These are phyloP conservation scores for Xylariomycetidae sp. DNA, from an alignment of 2,329 filamentous ascomycete species.

Conservation along the genomic window DNA sequence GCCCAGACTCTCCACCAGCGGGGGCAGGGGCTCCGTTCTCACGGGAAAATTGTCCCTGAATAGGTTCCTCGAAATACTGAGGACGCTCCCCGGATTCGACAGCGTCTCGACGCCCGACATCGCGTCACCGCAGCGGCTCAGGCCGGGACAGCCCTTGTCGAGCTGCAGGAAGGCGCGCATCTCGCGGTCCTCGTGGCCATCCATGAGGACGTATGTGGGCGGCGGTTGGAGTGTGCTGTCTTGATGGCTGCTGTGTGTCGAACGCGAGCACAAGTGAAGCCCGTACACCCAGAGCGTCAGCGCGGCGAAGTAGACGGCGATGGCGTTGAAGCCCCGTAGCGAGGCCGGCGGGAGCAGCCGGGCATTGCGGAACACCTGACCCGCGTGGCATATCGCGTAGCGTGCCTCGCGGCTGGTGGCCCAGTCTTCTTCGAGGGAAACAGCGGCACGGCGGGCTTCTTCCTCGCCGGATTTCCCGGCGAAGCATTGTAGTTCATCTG, in stretches of 20 bases:
- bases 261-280: constrained; percentile 9
- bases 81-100: constrained; percentile 15
- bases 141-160: constrained; percentile 15
- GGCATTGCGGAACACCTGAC: constrained; percentile 19
- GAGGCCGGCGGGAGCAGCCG: constrained; percentile 18
- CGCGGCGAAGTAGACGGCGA: constrained; percentile 22
- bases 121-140: constrained; percentile 7
- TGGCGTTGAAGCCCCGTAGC: constrained; percentile 21
- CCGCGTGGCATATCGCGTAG: constrained; percentile 23
- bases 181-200: constrained; percentile 20
- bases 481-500: constrained; percentile 21
- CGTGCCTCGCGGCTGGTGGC: constrained; percentile 17
- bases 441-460: constrained; percentile 18
- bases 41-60: constrained; percentile 23
- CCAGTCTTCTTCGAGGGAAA: constrained; percentile 18
- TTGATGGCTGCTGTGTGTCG: not conserved
- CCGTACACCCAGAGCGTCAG: constrained; percentile 24
- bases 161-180: constrained; percentile 20
- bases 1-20: constrained; percentile 23
- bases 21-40: constrained; percentile 22
- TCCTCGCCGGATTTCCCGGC: constrained; percentile 24
- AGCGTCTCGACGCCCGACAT: constrained; percentile 13
- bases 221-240: not conserved
- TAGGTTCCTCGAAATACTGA: constrained; percentile 16
- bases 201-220: constrained; percentile 14